phyloP scores from a whole-genome alignment of 768 basidiomycete species.

The Tephrocybe sp. region DNA sequence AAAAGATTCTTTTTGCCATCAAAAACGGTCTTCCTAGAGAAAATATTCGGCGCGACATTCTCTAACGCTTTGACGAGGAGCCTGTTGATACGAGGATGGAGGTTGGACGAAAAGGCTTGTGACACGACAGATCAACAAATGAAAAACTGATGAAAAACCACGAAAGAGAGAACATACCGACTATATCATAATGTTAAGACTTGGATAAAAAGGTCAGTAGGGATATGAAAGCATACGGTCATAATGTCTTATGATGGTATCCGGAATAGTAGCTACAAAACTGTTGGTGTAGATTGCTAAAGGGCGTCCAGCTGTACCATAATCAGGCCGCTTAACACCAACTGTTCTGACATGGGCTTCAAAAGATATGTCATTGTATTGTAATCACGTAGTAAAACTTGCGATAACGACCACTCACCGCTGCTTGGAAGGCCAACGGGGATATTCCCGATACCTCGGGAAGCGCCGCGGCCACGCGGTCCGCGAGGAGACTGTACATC shows the following conservation, averaged over 20 bases:
- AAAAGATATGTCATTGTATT: constrained; percentile 15
- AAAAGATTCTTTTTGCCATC: constrained; percentile 61
- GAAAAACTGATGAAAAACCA: background rate
- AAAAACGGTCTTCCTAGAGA: constrained; percentile 69
- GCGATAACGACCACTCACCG: constrained; percentile 23
- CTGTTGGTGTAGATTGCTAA: constrained; percentile 24
- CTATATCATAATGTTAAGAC: constrained; percentile 8
- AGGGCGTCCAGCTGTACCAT: constrained; percentile 28
- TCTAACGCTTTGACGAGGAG: constrained; percentile 66
- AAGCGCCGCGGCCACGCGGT: constrained; percentile 24
- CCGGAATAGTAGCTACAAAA: constrained; percentile 14
- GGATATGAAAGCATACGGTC: constrained; percentile 16
- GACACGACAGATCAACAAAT: background rate
- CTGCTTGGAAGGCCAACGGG: constrained; percentile 26
- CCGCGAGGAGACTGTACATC: constrained; percentile 18
- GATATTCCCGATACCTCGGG: constrained; percentile 22
- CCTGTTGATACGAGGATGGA: constrained; percentile 53
- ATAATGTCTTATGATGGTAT: constrained; percentile 19
- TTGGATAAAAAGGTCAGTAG: background rate
- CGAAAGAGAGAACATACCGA: constrained; percentile 12
- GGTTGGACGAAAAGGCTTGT: constrained; percentile 11
- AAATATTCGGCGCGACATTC: constrained; percentile 53
- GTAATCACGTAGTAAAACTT: background rate
- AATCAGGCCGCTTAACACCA: constrained; percentile 32
- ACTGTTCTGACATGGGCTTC: constrained; percentile 18